phyloP scores from a whole-genome alignment of 1,139 yeast species.

The Blastobotrys malaysiensis region DNA sequence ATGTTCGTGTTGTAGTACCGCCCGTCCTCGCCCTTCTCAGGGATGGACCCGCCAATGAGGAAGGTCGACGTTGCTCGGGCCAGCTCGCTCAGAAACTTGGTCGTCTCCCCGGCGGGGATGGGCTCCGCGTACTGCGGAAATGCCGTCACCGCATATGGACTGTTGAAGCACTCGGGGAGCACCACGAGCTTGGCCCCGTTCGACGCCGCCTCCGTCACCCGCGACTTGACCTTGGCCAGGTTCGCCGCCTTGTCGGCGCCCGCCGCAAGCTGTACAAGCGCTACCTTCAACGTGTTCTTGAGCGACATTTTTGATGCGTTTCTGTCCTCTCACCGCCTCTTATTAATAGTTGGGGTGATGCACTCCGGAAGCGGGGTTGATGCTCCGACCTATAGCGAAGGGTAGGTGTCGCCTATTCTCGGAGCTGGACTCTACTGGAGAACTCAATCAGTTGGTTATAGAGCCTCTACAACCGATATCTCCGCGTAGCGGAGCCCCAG shows the following conservation, averaged over 20 bases:
- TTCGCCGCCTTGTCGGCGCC: slow-evolving; percentile 65
- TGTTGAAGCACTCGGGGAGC: slow-evolving; percentile 89
- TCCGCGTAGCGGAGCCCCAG: too few relatives aligned
- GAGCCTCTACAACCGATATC: too few relatives aligned
- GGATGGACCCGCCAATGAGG: slow-evolving; percentile 87
- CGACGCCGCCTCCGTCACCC: slow-evolving; percentile 49
- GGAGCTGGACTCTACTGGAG: too few relatives aligned
- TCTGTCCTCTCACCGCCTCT: neutral
- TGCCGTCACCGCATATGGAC: slow-evolving; percentile 86
- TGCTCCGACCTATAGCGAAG: neutral
- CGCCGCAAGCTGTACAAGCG: slow-evolving; percentile 71
- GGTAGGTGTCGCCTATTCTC: too few relatives aligned
- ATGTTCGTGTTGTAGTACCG: slow-evolving; percentile 77
- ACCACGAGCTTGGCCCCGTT: slow-evolving; percentile 48
- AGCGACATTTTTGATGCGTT: slow-evolving; percentile 8
- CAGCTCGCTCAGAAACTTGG: slow-evolving; percentile 51
- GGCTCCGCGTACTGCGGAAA: slow-evolving; percentile 79
- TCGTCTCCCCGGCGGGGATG: slow-evolving; percentile 66
- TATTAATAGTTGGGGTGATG: neutral
- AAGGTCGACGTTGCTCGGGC: slow-evolving; percentile 59
- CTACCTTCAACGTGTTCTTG: slow-evolving; percentile 45
- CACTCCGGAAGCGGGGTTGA: neutral
- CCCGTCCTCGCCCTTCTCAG: slow-evolving; percentile 58
- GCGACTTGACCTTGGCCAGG: slow-evolving; percentile 49
- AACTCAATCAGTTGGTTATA: too few relatives aligned